A percentile compares a stretch with the other conserved stretches of the same genome.
Evolutionary conservation across 192 early-diverging fungal genomes (phyloP).

Genomic region (Rhizoclosmatium sp.): DNA sequence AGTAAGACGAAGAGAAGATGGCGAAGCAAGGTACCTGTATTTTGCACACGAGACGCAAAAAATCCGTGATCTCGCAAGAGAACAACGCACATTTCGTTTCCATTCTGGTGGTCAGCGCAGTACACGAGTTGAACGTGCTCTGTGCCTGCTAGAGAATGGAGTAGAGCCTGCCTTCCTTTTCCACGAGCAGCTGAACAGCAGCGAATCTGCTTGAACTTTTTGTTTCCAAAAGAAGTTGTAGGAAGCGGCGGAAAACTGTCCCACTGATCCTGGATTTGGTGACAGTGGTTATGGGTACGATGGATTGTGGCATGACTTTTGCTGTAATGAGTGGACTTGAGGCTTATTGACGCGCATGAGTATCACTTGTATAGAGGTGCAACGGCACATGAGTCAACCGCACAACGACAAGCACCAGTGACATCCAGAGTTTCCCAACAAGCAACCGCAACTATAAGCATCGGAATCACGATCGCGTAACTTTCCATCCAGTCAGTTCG

Average conservation of each 20-base stretch:
- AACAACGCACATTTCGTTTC: background rate
- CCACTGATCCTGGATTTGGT: background rate
- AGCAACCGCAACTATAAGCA: too few relatives aligned
- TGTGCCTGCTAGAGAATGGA: background rate
- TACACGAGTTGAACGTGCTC: background rate
- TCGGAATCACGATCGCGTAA: too few relatives aligned
- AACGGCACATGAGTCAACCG: too few relatives aligned
- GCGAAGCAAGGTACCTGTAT: background rate
- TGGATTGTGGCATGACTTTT: background rate
- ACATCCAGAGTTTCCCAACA: too few relatives aligned
- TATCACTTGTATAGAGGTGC: too few relatives aligned
- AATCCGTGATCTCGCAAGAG: background rate
- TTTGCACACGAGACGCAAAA: background rate
- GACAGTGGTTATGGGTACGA: background rate
- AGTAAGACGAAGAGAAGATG: too few relatives aligned
- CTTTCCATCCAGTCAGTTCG: too few relatives aligned
- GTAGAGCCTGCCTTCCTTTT: background rate
- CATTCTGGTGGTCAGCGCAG: background rate
- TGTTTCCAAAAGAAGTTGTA: background rate
- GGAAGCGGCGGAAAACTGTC: background rate
- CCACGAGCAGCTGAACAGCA: background rate
- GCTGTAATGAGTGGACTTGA: background rate
- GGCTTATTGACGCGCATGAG: too few relatives aligned
- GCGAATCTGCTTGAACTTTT: background rate
- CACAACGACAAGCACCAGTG: too few relatives aligned